These are phyloP conservation scores for Grosmannia serpens DNA, from an alignment of 2,329 filamentous ascomycete species.

Conservation along the genomic window DNA sequence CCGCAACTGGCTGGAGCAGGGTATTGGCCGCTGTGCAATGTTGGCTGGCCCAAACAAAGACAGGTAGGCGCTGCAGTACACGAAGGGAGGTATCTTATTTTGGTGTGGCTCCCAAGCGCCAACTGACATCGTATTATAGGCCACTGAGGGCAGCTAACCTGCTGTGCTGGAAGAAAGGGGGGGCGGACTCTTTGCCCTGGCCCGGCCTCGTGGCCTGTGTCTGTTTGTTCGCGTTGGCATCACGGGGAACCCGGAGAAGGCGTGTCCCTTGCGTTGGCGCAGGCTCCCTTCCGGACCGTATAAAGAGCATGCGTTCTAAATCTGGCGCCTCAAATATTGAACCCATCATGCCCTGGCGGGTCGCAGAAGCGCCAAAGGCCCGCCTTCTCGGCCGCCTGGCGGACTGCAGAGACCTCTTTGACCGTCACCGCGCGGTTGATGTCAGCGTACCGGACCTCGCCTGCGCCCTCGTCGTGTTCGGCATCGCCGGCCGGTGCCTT, in stretches of 20 bases:
- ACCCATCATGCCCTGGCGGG: conserved; percentile 38
- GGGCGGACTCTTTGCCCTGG: neutral
- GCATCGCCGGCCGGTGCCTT: conserved; percentile 14
- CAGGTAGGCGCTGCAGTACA: neutral
- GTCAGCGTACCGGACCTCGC: conserved; percentile 53
- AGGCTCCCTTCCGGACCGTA: neutral
- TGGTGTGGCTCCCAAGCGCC: neutral
- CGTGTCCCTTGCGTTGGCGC: neutral
- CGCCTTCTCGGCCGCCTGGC: conserved; percentile 54
- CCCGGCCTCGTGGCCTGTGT: neutral
- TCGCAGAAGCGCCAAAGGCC: conserved; percentile 75
- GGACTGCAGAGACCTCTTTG: conserved; percentile 55
- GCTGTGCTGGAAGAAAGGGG: neutral
- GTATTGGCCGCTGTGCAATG: neutral
- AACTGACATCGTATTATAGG: neutral
- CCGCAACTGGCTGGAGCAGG: neutral
- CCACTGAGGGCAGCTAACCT: neutral
- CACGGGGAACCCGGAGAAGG: neutral
- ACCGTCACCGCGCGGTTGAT: conserved; percentile 62
- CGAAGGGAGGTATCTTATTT: neutral
- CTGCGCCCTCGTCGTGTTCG: conserved; percentile 22
- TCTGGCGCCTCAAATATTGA: conserved; percentile 29
- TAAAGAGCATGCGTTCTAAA: neutral
- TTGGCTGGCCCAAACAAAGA: neutral
- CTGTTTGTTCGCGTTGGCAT: neutral